Conservation (phyloP, 176 grass and related monocot species). For the Avena atlantica region DNA sequence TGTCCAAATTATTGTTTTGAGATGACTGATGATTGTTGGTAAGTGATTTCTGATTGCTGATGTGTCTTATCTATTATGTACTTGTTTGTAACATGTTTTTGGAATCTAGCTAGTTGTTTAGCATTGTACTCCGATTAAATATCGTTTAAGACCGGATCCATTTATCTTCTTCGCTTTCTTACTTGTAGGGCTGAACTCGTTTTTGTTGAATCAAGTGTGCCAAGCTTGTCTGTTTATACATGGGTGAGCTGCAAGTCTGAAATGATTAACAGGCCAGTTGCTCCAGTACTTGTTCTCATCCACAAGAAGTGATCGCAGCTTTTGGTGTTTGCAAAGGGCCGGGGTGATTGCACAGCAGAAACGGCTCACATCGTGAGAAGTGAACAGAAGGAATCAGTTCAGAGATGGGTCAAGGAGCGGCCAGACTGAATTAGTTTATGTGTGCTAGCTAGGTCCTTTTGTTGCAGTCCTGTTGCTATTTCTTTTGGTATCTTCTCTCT, state of each 20-base stretch:
- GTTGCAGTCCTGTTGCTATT: not conserved
- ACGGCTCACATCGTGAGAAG: not conserved
- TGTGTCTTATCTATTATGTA: not conserved
- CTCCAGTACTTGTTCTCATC: slow-evolving; percentile 66
- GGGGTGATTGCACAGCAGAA: not conserved
- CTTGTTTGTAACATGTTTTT: not conserved
- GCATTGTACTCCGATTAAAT: not conserved
- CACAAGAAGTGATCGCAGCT: slow-evolving; percentile 32
- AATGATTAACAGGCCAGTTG: slow-evolving; percentile 73
- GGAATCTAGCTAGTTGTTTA: not conserved
- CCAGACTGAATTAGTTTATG: not conserved
- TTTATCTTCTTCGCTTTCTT: slow-evolving; percentile 21
- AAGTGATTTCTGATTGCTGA: not conserved
- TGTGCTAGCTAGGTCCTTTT: no score
- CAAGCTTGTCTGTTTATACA: slow-evolving; percentile 59
- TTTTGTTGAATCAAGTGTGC: slow-evolving; percentile 60
- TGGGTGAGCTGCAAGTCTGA: slow-evolving; percentile 73
- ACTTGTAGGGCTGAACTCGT: slow-evolving; percentile 62
- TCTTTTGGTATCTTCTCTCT: not conserved
- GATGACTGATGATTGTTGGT: not conserved
- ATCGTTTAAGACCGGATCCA: not conserved
- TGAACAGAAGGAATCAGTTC: not conserved
- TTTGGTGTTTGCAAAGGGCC: not conserved
- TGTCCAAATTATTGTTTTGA: not conserved
- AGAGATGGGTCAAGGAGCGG: not conserved